These are phyloP conservation scores for Aspergillus fijiensis DNA, from an alignment of 2,329 filamentous ascomycete species.

Conservation along the genomic window DNA sequence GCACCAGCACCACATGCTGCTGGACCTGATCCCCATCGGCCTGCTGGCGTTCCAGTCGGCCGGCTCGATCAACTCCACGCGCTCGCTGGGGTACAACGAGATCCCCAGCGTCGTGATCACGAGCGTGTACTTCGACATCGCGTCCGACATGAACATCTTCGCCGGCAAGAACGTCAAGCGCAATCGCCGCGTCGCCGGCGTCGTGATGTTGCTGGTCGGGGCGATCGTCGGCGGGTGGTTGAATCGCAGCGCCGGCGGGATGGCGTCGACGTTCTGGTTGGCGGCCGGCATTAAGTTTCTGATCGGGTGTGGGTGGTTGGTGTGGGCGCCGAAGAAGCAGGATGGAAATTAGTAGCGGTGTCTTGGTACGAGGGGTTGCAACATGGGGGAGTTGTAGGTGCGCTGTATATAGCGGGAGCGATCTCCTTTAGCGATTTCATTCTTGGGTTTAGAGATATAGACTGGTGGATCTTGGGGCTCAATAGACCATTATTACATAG, in stretches of 20 bases:
- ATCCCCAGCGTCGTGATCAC: constrained; percentile 49
- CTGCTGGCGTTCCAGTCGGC: constrained; percentile 48
- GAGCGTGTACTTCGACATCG: constrained; percentile 48
- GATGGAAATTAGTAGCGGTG: background rate
- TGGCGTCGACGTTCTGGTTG: constrained; percentile 46
- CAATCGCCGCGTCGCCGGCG: constrained; percentile 39
- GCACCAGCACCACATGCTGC: constrained; percentile 24
- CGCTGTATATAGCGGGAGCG: background rate
- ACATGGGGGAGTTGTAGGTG: too few relatives aligned
- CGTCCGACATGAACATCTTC: constrained; percentile 40
- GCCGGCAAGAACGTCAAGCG: constrained; percentile 40
- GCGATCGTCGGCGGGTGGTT: constrained; percentile 46
- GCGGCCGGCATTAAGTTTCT: constrained; percentile 42
- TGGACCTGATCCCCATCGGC: constrained; percentile 44
- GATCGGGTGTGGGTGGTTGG: constrained; percentile 38
- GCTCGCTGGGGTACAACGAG: constrained; percentile 44
- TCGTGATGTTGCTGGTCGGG: constrained; percentile 40
- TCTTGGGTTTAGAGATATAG: background rate
- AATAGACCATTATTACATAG: background rate
- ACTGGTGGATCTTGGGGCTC: background rate
- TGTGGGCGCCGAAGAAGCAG: constrained; percentile 34
- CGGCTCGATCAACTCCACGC: constrained; percentile 45
- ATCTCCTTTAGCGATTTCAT: background rate
- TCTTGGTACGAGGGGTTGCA: too few relatives aligned
- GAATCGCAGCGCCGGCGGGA: constrained; percentile 43